These are phyloP conservation scores for Gossypium lobatum DNA, from an alignment of 441 rosid species.

Conservation along the genomic window DNA sequence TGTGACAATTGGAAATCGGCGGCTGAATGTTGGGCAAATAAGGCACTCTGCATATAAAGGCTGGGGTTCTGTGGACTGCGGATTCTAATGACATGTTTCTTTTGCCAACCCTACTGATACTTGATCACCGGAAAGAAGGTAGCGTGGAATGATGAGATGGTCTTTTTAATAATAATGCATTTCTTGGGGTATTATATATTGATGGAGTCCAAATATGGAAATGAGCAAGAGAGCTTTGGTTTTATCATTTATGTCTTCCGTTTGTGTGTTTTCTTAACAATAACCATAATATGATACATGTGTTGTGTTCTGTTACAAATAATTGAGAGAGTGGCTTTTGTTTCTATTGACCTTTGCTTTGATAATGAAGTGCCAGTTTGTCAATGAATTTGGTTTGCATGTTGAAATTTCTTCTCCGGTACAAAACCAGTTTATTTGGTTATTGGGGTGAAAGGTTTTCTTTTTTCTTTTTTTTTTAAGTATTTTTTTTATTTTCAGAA, in stretches of 20 bases:
- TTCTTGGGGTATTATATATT: background rate
- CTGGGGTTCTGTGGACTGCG: constrained; percentile 59
- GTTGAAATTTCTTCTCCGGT: background rate
- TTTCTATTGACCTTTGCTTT: background rate
- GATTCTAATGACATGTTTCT: constrained; percentile 50
- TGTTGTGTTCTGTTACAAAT: background rate
- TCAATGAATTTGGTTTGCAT: background rate
- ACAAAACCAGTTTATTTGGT: background rate
- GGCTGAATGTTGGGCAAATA: constrained; percentile 37
- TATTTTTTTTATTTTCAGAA: background rate
- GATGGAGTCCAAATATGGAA: background rate
- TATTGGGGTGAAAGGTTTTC: background rate
- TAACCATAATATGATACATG: background rate
- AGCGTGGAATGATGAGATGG: constrained; percentile 29
- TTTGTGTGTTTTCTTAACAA: background rate
- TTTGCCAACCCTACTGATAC: constrained; percentile 34
- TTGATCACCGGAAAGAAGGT: constrained; percentile 42
- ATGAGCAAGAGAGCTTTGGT: background rate
- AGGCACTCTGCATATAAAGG: constrained; percentile 59
- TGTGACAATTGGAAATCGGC: constrained; percentile 40
- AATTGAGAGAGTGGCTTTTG: background rate
- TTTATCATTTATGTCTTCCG: background rate
- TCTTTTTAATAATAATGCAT: background rate
- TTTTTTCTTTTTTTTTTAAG: background rate
- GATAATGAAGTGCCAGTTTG: background rate